Base-by-base conservation (phyloP, 1,284 basidiomycete species). In the Puccinia triticina region DNA sequence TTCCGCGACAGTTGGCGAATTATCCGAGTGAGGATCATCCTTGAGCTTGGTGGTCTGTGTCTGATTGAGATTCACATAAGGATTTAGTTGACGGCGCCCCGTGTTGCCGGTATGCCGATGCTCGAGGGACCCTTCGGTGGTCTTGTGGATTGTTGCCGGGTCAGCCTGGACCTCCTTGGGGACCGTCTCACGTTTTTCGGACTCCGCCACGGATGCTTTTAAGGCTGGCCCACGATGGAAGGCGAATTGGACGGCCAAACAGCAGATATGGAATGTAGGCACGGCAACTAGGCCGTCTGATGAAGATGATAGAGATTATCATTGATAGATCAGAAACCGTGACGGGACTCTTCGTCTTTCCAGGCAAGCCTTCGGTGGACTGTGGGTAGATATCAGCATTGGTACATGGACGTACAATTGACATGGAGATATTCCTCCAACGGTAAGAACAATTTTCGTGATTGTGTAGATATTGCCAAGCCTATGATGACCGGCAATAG, bases 361-460 rank as follows among this genome's bases (percentile, higher is more conserved):
- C 37, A 46, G 29, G 16, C 23, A 50, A 72, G 11, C 3, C 16
- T 55, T n/a, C 21, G 1, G 37, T n/a, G n/a, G 21, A 2, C 12
- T 50, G n/a, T 71, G 46, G 43, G 34, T 21, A 23, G 34, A 5
- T 21, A 66, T 66, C 8, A 14, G 4, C 21, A 21, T 5, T 69
- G 21, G 23, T 40, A 8, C 23, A 8, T 69, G 34, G 40, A 46
- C 69, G 32, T 55, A 72, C 69, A 72, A 29, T 72, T 72, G 3
- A 72, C 26, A 72, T 72, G 69, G 18, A 72, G 69, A 37, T 72
- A 72, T 53, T 72, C 50, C 69, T 72, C 69, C n/a, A 72, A 32
- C 1, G 69, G 69, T 72, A 50, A 32, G 46, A 72, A 53, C n/a
- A 72, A 72, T 55, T 55, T 50, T 12, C 50, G 69, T 50, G 69